These are phyloP conservation scores for Blastobotrys serpentis DNA, from an alignment of 1,139 yeast species.

Conservation along the genomic window DNA sequence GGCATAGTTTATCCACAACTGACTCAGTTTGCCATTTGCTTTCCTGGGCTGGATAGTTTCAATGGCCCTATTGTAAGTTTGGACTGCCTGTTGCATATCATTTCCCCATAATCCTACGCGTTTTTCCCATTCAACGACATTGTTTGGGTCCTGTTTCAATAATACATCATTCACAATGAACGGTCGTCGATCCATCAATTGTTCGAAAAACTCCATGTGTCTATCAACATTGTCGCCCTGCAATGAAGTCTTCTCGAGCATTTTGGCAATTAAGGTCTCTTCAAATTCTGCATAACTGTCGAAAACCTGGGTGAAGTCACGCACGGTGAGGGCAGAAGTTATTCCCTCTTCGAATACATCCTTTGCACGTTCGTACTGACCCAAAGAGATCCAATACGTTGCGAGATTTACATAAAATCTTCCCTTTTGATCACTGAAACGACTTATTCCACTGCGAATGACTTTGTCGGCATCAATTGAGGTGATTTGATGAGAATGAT, in stretches of 20 bases:
- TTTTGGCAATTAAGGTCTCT: constrained; percentile 48
- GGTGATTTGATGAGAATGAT: constrained; percentile 28
- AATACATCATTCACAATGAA: constrained; percentile 63
- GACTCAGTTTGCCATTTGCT: constrained; percentile 42
- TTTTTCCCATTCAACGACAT: constrained; percentile 67
- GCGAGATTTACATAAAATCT: constrained; percentile 53
- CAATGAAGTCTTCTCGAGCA: constrained; percentile 36
- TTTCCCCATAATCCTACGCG: constrained; percentile 49
- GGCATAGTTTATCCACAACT: constrained; percentile 73
- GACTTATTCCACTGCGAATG: constrained; percentile 42
- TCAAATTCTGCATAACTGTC: constrained; percentile 65
- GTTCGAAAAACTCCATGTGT: constrained; percentile 54
- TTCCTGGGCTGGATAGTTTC: constrained; percentile 63
- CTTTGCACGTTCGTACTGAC: constrained; percentile 46
- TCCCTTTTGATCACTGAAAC: constrained; percentile 64
- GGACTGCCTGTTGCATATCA: constrained; percentile 46
- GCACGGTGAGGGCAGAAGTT: constrained; percentile 48
- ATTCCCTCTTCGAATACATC: constrained; percentile 51
- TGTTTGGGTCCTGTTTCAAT: constrained; percentile 60
- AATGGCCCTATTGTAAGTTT: constrained; percentile 66
- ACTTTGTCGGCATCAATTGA: constrained; percentile 38
- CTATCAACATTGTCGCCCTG: constrained; percentile 40
- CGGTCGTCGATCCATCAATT: constrained; percentile 54
- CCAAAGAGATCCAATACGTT: constrained; percentile 45
- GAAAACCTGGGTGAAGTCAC: constrained; percentile 64